Evolutionary conservation across 2,329 filamentous ascomycete species (phyloP), one percentile per base, ranked within the genome.

Genomic region (Dryadomyces sulphureus): DNA sequence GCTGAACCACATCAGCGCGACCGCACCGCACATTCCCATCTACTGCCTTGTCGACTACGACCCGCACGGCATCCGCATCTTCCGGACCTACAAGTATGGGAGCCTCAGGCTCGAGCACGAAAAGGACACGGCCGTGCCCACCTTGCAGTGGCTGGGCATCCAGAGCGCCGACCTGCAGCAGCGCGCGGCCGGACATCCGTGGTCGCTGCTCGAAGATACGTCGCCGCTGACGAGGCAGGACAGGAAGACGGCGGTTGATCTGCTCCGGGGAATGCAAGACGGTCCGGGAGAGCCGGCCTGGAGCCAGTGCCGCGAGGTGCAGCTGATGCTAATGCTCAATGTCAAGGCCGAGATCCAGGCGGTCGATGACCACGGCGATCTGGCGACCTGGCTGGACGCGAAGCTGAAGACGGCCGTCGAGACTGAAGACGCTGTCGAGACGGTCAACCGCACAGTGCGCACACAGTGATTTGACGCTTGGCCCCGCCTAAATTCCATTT

Each of bases 301-400:
- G 0, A 62, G 66, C 7, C 63, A 75, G 50, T 62, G 63, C 25
- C 60, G 61, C 3, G 80, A 88, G 54, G 54, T 90, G 16, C 84
- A 87, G 55, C 54, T 69, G 1, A 88, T 90, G 83, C 61, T 90
- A 19, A 72, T 84, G 64, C 63, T 89, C 43, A 81, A 82, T 45
- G 54, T 79, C 41, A 92, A 90, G 56, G 81, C 81, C 0, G 85
- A 92, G 57, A 84, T 90, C 43, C 83, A 92, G 55, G 72, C 78
- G 17, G 61, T 85, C 7, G 79, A 84, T 46, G 65, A 73, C 4
- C 62, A 62, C 8, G 73, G 74, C 0, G 63, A 71, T 42, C 54
- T 78, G 5, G 60, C 63, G 0, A 30, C 52, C 0, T 79, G 75
- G 73, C 57, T 79, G 4, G 65, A 77, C 42, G 45, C 51, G 2